Conservation (phyloP, 2,329 filamentous ascomycete species). For the Paraconiothyrium sp. region DNA sequence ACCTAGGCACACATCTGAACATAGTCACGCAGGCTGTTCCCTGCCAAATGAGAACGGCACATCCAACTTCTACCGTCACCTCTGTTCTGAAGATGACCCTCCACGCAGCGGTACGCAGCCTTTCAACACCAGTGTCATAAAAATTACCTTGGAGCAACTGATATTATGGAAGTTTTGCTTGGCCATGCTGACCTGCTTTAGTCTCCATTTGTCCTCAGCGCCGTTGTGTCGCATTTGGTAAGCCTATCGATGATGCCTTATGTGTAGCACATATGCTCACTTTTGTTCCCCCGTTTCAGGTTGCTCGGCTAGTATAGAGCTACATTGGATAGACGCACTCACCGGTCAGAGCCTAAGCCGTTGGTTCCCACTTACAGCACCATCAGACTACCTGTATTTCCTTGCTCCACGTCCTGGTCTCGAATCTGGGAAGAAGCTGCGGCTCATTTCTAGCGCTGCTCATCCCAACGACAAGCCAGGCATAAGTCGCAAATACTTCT, state of each 20-base stretch:
- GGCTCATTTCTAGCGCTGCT: slow-evolving; percentile 70
- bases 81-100: slow-evolving; percentile 70
- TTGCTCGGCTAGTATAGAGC: slow-evolving; percentile 68
- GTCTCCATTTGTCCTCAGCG: slow-evolving; percentile 72
- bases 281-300: slow-evolving; percentile 35
- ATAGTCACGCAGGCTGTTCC: slow-evolving; percentile 13
- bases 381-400: slow-evolving; percentile 68
- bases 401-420: slow-evolving; percentile 62
- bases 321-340: slow-evolving; percentile 66
- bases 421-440: slow-evolving; percentile 66
- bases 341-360: slow-evolving; percentile 62
- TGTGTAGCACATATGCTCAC: neutral
- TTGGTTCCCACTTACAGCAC: slow-evolving; percentile 65
- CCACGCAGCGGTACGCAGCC: slow-evolving; percentile 59
- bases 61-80: slow-evolving; percentile 58
- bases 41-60: slow-evolving; percentile 42
- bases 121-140: neutral
- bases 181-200: neutral
- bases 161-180: neutral
- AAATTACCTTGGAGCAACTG: neutral
- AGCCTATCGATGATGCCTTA: neutral
- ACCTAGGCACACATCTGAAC: neutral
- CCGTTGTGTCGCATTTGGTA: slow-evolving; percentile 69
- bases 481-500: slow-evolving; percentile 36
- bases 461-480: slow-evolving; percentile 50